A percentile compares a stretch with the other conserved stretches of the same genome.
These are phyloP conservation scores for Solanum ossicruentum DNA, from an alignment of 257 asterid genomes.

Conservation along the genomic window DNA sequence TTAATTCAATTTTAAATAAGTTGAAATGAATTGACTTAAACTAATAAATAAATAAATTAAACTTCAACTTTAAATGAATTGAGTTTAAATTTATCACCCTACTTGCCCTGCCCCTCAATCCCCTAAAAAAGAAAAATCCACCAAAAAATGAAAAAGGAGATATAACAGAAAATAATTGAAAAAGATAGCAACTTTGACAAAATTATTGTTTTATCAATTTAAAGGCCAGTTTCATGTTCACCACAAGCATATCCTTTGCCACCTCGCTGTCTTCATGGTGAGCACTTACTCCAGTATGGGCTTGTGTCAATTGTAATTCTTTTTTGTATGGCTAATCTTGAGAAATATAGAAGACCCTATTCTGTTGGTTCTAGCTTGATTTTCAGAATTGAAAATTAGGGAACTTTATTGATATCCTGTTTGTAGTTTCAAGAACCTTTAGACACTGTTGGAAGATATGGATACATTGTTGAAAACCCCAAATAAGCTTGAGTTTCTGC, in stretches of 20 bases:
- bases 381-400: not conserved
- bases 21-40: too few species aligned
- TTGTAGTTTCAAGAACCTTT: constrained; percentile 5
- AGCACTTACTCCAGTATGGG: not conserved
- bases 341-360: not conserved
- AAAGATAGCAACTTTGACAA: not conserved
- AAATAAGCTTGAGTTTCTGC: constrained; percentile 63
- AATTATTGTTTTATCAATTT: not conserved
- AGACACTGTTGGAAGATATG: constrained; percentile 24
- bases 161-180: not conserved
- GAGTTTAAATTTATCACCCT: too few species aligned
- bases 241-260: not conserved
- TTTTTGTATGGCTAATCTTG: not conserved
- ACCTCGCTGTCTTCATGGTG: not conserved
- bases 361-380: not conserved
- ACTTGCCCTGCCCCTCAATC: too few species aligned
- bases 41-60: too few species aligned
- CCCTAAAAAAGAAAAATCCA: too few species aligned
- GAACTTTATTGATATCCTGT: constrained; percentile 7
- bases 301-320: not conserved
- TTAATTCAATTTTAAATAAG: too few species aligned
- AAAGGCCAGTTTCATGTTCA: not conserved
- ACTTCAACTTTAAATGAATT: too few species aligned
- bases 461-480: constrained; percentile 67
- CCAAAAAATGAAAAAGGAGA: not conserved